Conservation (phyloP, 2,329 filamentous ascomycete species). For the Botrytis elliptica region DNA sequence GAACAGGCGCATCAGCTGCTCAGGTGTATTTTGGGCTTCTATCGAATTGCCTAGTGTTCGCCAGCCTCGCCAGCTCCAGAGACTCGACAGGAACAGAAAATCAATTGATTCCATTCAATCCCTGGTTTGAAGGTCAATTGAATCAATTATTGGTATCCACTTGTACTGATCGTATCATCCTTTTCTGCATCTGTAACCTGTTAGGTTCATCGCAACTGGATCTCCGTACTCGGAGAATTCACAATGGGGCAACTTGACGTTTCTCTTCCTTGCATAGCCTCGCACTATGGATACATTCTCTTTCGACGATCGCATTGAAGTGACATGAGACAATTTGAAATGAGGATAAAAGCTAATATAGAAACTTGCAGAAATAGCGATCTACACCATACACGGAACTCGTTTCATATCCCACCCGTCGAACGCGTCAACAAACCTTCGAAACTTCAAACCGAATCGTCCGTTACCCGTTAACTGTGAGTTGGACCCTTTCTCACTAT, state of each 20-base stretch:
- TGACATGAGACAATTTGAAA: slow-evolving; percentile 21
- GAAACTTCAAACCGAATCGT: neutral
- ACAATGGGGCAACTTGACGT: slow-evolving; percentile 19
- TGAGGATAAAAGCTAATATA: slow-evolving; percentile 27
- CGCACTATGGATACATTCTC: slow-evolving; percentile 26
- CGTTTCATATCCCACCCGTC: slow-evolving; percentile 31
- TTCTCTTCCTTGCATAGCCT: slow-evolving; percentile 28
- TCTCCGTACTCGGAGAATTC: slow-evolving; percentile 26
- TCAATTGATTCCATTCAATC: neutral
- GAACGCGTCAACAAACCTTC: slow-evolving; percentile 20
- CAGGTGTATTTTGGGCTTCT: slow-evolving; percentile 22
- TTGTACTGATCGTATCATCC: slow-evolving; percentile 29
- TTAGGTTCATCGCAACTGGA: slow-evolving; percentile 26
- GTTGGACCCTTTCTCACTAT: slow-evolving; percentile 27
- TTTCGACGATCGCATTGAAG: slow-evolving; percentile 31
- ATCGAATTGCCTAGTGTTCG: slow-evolving; percentile 25
- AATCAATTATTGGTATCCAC: slow-evolving; percentile 18
- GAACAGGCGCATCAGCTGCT: slow-evolving; percentile 27
- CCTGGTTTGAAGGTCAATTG: neutral
- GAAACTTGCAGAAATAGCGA: slow-evolving; percentile 26
- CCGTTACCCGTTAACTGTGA: slow-evolving; percentile 23
- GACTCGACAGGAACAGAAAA: neutral
- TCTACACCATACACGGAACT: slow-evolving; percentile 24
- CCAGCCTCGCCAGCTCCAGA: slow-evolving; percentile 22
- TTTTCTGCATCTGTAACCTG: slow-evolving; percentile 25